Base-by-base conservation (phyloP, 352 stramenopile species). In the Blastocystis sp. region DNA sequence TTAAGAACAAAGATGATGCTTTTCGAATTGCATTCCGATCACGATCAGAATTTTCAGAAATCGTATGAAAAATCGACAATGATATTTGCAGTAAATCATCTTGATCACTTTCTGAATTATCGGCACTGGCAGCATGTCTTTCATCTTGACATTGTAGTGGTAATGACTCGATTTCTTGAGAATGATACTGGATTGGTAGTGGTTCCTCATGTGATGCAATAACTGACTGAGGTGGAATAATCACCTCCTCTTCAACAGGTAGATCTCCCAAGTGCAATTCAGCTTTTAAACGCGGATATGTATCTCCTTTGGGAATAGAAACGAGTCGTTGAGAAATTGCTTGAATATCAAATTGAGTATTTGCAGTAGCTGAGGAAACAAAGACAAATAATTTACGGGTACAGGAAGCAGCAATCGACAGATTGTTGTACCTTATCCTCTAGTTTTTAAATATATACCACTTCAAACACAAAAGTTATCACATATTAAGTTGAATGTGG, bases 281-380 rank as follows among this genome's bases (percentile, higher is more conserved):
- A 41, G 20, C 50, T 78, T 53, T 47, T 37, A 55, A 55, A 3
- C 56, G 16, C 7, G 59, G n/a, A 65, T 85, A 85, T 30, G 50
- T 53, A 20, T 66, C 34, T 7, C 37, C 4, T 16, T 50, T 37
- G 4, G 73, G 73, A 43, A 85, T 66, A 3, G 37, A 6, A 45
- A 9, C 24, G 16, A 85, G 50, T 43, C 43, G 26, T 20, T 39
- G 47, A 9, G 54, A 64, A 9, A 85, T 68, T 20, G 73, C 13
- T 45, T 85, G 73, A 11, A 85, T 69, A 43, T 85, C 73, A 53
- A 85, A 85, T 43, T 85, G 73, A 30, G 56, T 68, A n/a, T 85
- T 85, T 5, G 73, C 73, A 37, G 53, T 68, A 30, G 73, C 53
- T 9, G 73, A 66, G 20, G 73, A 85, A 11, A 85, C 20, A 45